Base-by-base conservation (phyloP, 2,329 filamentous ascomycete genomes). In the Ophiocordyceps camponoti-saundersi region DNA sequence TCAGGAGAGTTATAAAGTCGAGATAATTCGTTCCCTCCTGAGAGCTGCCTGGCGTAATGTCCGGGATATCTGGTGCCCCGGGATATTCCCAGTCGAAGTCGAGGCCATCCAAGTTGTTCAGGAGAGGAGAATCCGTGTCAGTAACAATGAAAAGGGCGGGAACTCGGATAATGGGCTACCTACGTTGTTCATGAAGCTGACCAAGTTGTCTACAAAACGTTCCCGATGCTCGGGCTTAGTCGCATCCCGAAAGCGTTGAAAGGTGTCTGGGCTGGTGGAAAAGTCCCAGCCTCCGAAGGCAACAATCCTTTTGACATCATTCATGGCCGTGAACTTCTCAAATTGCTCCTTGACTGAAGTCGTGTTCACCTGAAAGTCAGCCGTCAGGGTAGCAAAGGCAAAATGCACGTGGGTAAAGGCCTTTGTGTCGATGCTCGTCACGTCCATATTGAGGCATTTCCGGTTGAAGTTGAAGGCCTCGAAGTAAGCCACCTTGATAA, bases 61-160 rank as follows among this genome's bases (percentile, higher is more conserved):
- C 55, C 0, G 56, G 55, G 6, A 64, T 50, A 18, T 58, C 57
- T 0, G 53, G 49, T 1, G 52, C 46, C 6, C 30, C 53, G 1
- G 57, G 59, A 18, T 68, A 67, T 42, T 67, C 65, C 68, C 66
- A 72, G 48, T 68, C 64, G 22, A 66, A 50, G 45, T 68, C 65
- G 5, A 68, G 47, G 0, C 67, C 65, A 42, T 67, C 65, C 0
- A 69, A 49, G 7, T 50, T 45, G 15, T 63, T 29, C n/a, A n/a
- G n/a, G n/a, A n/a, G n/a, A n/a, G n/a, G n/a, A n/a, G n/a, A n/a
- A n/a, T n/a, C n/a, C n/a, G n/a, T n/a, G n/a, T n/a, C n/a, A n/a
- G n/a, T n/a, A n/a, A n/a, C n/a, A n/a, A n/a, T n/a, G n/a, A n/a
- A n/a, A n/a, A n/a, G n/a, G n/a, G n/a, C n/a, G n/a, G n/a, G n/a